Evolutionary conservation across 2,329 filamentous ascomycete genomes (phyloP).

Genomic region (Mariannaea elegans): DNA sequence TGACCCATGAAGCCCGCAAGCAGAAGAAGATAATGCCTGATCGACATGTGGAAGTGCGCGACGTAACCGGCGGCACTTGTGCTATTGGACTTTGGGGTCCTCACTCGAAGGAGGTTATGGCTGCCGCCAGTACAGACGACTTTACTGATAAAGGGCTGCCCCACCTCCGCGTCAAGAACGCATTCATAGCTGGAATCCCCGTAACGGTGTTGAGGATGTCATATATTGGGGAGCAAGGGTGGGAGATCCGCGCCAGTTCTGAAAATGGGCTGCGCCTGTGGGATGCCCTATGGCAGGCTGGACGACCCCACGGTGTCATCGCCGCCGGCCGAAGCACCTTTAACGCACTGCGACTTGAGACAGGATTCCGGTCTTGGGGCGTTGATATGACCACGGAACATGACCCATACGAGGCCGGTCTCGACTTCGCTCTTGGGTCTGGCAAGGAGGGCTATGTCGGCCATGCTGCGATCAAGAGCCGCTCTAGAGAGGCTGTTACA

Average conservation of each 20-base stretch:
- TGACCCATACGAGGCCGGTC: constrained; percentile 66
- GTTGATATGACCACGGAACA: constrained; percentile 69
- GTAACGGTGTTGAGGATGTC: constrained; percentile 65
- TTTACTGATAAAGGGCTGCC: constrained; percentile 56
- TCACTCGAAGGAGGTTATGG: constrained; percentile 60
- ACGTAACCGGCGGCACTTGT: constrained; percentile 68
- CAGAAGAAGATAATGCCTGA: constrained; percentile 53
- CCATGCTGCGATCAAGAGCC: constrained; percentile 55
- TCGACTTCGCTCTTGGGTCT: constrained; percentile 58
- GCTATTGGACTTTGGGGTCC: constrained; percentile 72
- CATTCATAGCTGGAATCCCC: constrained; percentile 62
- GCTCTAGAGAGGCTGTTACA: constrained; percentile 46
- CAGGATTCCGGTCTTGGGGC: constrained; percentile 66
- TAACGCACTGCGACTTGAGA: constrained; percentile 66
- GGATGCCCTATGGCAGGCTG: constrained; percentile 65
- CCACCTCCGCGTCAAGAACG: constrained; percentile 59
- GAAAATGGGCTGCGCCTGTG: constrained; percentile 67
- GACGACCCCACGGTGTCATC: constrained; percentile 62
- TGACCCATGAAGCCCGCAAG: constrained; percentile 60
- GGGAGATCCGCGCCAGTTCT: constrained; percentile 69
- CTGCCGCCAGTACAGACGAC: constrained; percentile 54
- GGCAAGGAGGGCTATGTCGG: constrained; percentile 62
- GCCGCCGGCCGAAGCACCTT: constrained; percentile 67
- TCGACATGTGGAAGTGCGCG: constrained; percentile 60
- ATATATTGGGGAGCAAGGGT: constrained; percentile 68